Conservation (phyloP, 2,329 filamentous ascomycete species). For the Zymoseptoria pseudotritici region DNA sequence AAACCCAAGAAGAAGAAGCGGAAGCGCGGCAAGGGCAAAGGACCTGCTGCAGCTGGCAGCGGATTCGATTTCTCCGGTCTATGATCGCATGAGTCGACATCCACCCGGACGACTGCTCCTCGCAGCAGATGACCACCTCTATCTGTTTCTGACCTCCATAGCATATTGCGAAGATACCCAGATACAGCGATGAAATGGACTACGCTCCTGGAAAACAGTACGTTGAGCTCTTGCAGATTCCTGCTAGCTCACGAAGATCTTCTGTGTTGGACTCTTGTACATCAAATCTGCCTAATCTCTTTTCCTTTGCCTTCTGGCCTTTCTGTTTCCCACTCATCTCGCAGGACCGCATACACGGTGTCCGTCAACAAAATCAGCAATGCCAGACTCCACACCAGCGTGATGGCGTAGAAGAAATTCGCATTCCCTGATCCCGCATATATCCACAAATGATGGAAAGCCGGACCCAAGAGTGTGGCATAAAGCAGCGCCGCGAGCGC, state of each 20-base stretch:
- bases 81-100: background rate
- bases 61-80: conserved; percentile 26
- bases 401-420: conserved; percentile 99
- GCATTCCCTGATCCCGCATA: conserved; percentile 96
- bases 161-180: background rate
- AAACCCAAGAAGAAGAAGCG: conserved; percentile 37
- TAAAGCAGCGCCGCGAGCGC: conserved; percentile 78
- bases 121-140: background rate
- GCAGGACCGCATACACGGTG: conserved; percentile 74
- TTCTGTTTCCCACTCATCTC: conserved; percentile 92
- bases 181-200: background rate
- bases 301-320: conserved; percentile 84
- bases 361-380: conserved; percentile 82
- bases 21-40: conserved; percentile 31
- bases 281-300: conserved; percentile 74
- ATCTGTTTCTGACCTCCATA: background rate
- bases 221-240: no score
- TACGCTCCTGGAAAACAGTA: no score
- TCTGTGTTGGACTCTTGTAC: background rate
- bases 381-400: conserved; percentile 92
- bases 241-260: background rate
- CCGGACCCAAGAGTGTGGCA: conserved; percentile 78
- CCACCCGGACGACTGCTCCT: background rate
- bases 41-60: conserved; percentile 8
- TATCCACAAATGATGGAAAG: conserved; percentile 96